Conservation (phyloP, 176 grass and related monocot species). For the Aegilops sharonensis region DNA sequence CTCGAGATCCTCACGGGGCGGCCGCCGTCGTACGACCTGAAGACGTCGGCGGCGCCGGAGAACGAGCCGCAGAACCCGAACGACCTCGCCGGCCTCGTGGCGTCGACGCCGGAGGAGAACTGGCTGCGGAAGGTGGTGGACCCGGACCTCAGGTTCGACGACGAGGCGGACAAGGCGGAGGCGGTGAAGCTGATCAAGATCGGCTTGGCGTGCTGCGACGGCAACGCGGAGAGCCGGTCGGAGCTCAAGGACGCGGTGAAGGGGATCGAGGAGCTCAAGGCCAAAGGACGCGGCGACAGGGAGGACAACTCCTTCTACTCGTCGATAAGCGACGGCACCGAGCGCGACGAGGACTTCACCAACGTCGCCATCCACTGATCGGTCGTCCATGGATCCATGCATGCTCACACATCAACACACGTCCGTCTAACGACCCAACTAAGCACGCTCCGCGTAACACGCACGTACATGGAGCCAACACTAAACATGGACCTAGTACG, state of each 20-base stretch:
- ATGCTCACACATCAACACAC: neutral
- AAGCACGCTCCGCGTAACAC: neutral
- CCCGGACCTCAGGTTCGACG: slow-evolving; percentile 25
- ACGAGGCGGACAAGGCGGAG: slow-evolving; percentile 30
- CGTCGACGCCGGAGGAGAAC: slow-evolving; percentile 39
- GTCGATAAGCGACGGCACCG: slow-evolving; percentile 30
- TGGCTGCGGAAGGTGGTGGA: slow-evolving; percentile 53
- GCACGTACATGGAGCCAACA: neutral
- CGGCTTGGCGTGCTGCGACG: slow-evolving; percentile 70
- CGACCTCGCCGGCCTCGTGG: slow-evolving; percentile 35
- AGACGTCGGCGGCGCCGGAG: neutral
- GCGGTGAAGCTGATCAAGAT: slow-evolving; percentile 72
- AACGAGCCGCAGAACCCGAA: neutral
- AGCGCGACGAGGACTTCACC: slow-evolving; percentile 10
- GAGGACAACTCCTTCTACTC: slow-evolving; percentile 42
- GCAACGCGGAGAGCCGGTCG: slow-evolving; percentile 53
- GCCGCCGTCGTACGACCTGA: slow-evolving; percentile 31
- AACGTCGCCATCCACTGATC: slow-evolving; percentile 23
- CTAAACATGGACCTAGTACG: neutral
- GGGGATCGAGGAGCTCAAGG: slow-evolving; percentile 63
- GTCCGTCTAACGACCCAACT: neutral
- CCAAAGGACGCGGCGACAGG: neutral
- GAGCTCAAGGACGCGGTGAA: slow-evolving; percentile 63
- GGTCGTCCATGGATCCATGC: neutral
- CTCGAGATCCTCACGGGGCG: slow-evolving; percentile 61